Evolutionary conservation across 1,284 basidiomycete genomes (phyloP), one percentile per base, ranked within the genome.

Genomic region (Irpex rosettiformis): DNA sequence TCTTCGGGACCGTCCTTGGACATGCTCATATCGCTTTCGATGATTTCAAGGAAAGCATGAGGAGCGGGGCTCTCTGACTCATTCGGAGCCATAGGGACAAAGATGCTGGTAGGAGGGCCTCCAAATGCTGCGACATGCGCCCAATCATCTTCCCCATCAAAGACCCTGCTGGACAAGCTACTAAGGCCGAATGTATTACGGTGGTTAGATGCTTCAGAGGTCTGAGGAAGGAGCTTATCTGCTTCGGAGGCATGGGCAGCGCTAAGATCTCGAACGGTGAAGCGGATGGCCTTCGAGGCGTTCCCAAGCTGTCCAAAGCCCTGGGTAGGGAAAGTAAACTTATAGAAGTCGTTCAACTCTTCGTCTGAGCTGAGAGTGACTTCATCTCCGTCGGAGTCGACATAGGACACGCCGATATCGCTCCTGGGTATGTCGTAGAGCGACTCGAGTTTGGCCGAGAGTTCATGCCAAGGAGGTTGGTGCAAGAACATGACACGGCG

Each of bases 361-460:
- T 84, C 84, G 58, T 89, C 77, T 3, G 88, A 82, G 70, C 81
- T 88, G 60, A 90, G 75, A 10, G 88, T 91, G 59, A 91, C 81
- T 62, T 86, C 81, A 66, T 91, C 89, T 33, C 81, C 79, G 65
- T 91, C 88, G 33, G 68, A 68, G 70, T 91, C 89, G 52, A 85
- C 60, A 69, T 91, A 91, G 29, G 85, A 83, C 37, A 88, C 84
- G 2, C 78, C 87, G 56, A 90, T 73, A 53, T 77, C 78, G 58
- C 79, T 77, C 55, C 72, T 59, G 8, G 85, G 79, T 47, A 91
- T 84, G 55, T 69, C 67, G 71, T 81, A 91, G 24, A 90, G 72
- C 25, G 68, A 58, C 40, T 79, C 74, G 58, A 89, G 81, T 65
- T 77, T 84, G 33, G 73, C 61, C 7, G 86, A 80, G 33, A 91